Base-by-base conservation (phyloP, 176 grass and related monocot genomes). In the Oryza glaberrima region DNA sequence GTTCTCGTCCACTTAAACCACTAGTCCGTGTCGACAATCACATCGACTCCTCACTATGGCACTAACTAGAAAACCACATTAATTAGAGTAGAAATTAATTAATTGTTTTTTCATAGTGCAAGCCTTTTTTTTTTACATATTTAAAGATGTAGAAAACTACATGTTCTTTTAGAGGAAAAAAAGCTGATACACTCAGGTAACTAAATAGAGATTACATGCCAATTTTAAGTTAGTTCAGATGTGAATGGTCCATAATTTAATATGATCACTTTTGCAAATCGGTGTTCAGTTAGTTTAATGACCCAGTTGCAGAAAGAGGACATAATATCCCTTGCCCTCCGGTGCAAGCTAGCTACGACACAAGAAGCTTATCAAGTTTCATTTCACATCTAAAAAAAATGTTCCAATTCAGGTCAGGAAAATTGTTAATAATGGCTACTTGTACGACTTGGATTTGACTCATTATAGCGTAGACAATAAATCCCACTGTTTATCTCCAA, bases 361-460 rank as follows among this genome's bases (percentile, higher is more conserved):
- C 20, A 64, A 64, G 0, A 65, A 25, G 75, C 4, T 9, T 40
- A 34, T 52, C 20, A 61, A 54, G 16, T 67, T 48, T 63, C 52
- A 56, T 2, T 56, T 19, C 16, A 56, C 16, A 56, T 7, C 4
- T 56, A 2, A 7, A 56, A 54, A 56, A 56, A 17, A 32, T 32
- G 15, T 5, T 56, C 7, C 52, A 56, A 56, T 56, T 56, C 7
- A 66, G 52, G 73, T 65, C 73, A 20, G 70, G 10, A 52, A 69
- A 69, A 60, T 19, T 75, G 34, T 34, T 69, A 12, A 11, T 16
- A 34, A 69, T 69, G 45, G 3, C 63, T 12, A 73, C 67, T 56
- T 88, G 75, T 15, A 44, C 4, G 86, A 78, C 80, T 73, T 88
- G 44, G 44, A 3, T 38, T 78, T 88, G 86, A 83, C 56, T 61